Evolutionary conservation across 73 alveolate genomes (phyloP).

Genomic region (Tetrahymena malaccensis): DNA sequence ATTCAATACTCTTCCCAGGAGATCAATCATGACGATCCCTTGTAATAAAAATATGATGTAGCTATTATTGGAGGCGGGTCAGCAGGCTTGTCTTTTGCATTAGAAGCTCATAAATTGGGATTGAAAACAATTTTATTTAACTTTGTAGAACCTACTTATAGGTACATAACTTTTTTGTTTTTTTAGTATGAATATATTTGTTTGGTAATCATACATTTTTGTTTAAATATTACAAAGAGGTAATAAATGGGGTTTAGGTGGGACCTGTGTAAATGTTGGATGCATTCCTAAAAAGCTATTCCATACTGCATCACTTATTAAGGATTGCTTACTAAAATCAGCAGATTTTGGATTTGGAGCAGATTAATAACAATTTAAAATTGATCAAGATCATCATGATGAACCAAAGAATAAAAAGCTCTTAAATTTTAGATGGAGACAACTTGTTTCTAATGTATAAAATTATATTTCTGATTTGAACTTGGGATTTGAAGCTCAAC

Average conservation of each 20-base stretch:
- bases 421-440: constrained; percentile 54
- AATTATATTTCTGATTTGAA: constrained; percentile 51
- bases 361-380: constrained; percentile 41
- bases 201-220: neutral
- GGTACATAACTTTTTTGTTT: neutral
- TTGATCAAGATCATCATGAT: constrained; percentile 66
- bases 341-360: constrained; percentile 29
- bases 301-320: constrained; percentile 41
- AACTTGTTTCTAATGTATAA: constrained; percentile 43
- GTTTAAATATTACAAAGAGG: constrained; percentile 13
- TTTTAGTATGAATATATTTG: neutral
- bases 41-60: constrained; percentile 50
- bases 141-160: constrained; percentile 59
- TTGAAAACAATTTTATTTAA: constrained; percentile 21
- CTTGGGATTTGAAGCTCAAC: constrained; percentile 53
- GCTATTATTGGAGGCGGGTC: constrained; percentile 99
- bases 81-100: constrained; percentile 95
- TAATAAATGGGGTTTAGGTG: constrained; percentile 88
- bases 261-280: constrained; percentile 99
- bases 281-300: constrained; percentile 97
- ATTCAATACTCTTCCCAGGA: neutral
- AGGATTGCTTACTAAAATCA: constrained; percentile 1
- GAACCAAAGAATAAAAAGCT: constrained; percentile 54
- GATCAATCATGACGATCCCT: constrained; percentile 15
- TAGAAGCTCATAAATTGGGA: constrained; percentile 36